phyloP scores from a whole-genome alignment of 306 rosid genomes.

The Acacia melanoxylon region DNA sequence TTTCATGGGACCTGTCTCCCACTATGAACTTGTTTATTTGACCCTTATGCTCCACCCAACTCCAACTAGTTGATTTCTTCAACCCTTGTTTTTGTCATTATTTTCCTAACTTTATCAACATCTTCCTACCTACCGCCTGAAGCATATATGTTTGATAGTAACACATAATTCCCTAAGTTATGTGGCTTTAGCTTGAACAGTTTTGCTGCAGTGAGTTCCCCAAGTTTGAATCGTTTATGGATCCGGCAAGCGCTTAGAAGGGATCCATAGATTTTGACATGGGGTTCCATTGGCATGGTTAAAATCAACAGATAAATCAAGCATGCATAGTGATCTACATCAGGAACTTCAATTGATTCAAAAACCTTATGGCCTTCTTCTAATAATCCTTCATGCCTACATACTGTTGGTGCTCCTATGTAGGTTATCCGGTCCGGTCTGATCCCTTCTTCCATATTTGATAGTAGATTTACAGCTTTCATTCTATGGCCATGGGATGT shows the following conservation, averaged over 20 bases:
- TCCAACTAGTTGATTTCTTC: conserved; percentile 57
- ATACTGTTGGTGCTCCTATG: conserved; percentile 55
- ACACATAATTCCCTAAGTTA: conserved; percentile 60
- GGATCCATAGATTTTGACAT: conserved; percentile 73
- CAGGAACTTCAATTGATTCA: conserved; percentile 58
- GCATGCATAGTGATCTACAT: conserved; percentile 70
- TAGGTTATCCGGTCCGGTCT: conserved; percentile 62
- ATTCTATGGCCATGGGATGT: conserved; percentile 66
- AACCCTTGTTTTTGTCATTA: conserved; percentile 50
- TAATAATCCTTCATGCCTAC: conserved; percentile 68
- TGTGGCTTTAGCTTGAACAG: conserved; percentile 63
- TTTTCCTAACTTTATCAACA: conserved; percentile 55
- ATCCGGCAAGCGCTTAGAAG: conserved; percentile 62
- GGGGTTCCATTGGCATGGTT: conserved; percentile 63
- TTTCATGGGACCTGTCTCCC: conserved; percentile 47
- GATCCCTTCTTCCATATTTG: conserved; percentile 55
- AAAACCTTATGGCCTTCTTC: conserved; percentile 57
- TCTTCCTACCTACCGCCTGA: conserved; percentile 67
- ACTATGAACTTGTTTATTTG: conserved; percentile 46
- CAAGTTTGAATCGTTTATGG: conserved; percentile 55
- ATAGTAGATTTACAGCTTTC: conserved; percentile 51
- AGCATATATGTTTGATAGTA: conserved; percentile 70
- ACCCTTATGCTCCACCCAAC: conserved; percentile 60
- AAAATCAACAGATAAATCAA: conserved; percentile 65
- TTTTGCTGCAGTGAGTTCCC: conserved; percentile 62